Conservation (phyloP, 352 stramenopile genomes). For the Phytophthora quininea region DNA sequence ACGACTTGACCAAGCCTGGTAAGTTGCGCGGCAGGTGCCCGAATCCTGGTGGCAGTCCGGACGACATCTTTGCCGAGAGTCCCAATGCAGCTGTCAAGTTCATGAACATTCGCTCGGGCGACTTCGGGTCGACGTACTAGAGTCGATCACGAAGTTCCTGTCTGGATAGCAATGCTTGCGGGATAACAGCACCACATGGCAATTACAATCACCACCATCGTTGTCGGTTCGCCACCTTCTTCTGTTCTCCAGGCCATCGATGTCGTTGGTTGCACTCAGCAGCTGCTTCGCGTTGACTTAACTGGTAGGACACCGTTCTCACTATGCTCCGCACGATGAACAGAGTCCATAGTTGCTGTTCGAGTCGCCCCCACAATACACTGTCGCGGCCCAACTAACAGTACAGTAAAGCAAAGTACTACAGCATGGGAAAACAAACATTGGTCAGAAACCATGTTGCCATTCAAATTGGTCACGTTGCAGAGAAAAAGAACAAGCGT, state of each 20-base stretch:
- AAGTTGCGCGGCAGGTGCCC: conserved; percentile 47
- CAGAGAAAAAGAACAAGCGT: conserved; percentile 1
- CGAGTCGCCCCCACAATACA: no score
- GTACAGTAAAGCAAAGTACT: neutral
- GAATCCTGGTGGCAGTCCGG: conserved; percentile 36
- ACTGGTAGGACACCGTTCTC: no score
- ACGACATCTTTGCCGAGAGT: conserved; percentile 35
- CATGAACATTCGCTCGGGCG: conserved; percentile 58
- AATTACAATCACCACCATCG: no score
- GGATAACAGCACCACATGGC: no score
- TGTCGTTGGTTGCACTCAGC: no score
- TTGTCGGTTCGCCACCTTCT: no score
- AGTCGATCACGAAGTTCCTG: neutral
- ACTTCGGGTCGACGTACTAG: conserved; percentile 47
- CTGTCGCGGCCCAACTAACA: no score
- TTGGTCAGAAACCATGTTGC: conserved; percentile 1
- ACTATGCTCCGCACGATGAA: no score
- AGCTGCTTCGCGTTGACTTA: no score
- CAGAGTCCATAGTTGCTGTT: no score
- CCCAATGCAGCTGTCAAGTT: conserved; percentile 53
- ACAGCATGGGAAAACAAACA: neutral
- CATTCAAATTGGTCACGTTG: conserved; percentile 3
- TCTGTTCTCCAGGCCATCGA: no score
- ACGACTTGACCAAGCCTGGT: conserved; percentile 32
- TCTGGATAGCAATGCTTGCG: no score